phyloP scores from a whole-genome alignment of 1,284 basidiomycete genomes.

The Garcileccinum viscosum region DNA sequence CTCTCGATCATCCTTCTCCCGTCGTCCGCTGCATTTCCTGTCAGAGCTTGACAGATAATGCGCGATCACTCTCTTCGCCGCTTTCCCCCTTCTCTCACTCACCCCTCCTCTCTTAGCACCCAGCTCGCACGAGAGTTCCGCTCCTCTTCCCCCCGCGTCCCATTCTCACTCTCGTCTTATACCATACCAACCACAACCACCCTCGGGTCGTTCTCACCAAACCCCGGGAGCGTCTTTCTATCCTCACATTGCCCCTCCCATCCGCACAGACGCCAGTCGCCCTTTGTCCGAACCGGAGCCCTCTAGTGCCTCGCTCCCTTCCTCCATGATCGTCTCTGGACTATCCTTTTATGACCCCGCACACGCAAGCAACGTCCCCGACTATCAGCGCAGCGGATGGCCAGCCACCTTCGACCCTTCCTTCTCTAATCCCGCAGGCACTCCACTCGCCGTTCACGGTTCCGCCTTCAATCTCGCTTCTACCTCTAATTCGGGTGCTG shows the following conservation, averaged over 20 bases:
- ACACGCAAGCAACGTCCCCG: constrained; percentile 20
- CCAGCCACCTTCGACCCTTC: constrained; percentile 24
- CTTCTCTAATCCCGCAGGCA: constrained; percentile 8
- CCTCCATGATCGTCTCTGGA: constrained; percentile 33
- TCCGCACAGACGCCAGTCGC: not conserved
- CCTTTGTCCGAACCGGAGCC: not conserved
- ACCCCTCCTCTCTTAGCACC: constrained; percentile 9
- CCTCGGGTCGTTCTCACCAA: constrained; percentile 9
- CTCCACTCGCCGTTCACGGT: not conserved
- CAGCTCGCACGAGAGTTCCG: constrained; percentile 7
- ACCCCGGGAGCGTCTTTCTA: constrained; percentile 4
- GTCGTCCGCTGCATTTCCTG: constrained; percentile 10
- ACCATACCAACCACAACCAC: not conserved
- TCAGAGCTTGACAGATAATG: constrained; percentile 20
- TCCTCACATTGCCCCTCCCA: constrained; percentile 1
- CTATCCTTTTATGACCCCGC: constrained; percentile 39
- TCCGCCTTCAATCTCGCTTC: not conserved
- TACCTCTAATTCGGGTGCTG: not conserved
- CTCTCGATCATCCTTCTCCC: constrained; percentile 19
- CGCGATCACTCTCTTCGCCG: constrained; percentile 18
- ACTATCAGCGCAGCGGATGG: constrained; percentile 29
- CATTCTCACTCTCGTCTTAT: constrained; percentile 7
- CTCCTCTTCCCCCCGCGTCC: not conserved
- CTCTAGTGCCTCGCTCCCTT: constrained; percentile 11
- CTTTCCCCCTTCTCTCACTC: constrained; percentile 16